Base-by-base conservation (phyloP, 305 asterid genomes). In the Salvia sclarea region DNA sequence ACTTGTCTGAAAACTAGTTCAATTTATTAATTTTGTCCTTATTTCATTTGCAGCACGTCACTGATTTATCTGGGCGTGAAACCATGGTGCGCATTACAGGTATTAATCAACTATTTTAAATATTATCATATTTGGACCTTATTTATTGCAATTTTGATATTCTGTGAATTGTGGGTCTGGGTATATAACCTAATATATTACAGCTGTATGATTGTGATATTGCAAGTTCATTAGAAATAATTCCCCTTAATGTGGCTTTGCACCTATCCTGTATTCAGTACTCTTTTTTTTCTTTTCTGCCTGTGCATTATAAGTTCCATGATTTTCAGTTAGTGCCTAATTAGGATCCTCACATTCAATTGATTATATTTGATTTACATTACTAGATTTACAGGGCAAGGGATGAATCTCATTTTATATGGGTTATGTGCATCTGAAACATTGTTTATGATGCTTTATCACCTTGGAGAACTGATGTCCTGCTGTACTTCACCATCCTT, bases 1-100 rank as follows among this genome's bases (percentile, higher is more conserved):
- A 3, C 13, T 49, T 20, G 3, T 43, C 18, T 1, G 31, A 14
- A 16, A 3, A 0, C 6, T 2, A 20, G 38, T 64, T 9, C 13
- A 12, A 20, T 28, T 4, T 16, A 40, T 48, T 10, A 4, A 28
- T 25, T 31, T 12, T 71, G 14, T 54, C 17, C 18, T 1, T 9
- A 11, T 48, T 54, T 60, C 59, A 9, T 37, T 59, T 76, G 76
- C 87, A 89, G 92, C 95, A 89, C 31, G 92, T 89, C 28, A 87
- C 96, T 59, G 96, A 89, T 77, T 80, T 89, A 59, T 87, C 95
- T 30, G 92, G 94, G 8, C 71, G 96, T 49, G 94, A 89, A 70
- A 85, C 96, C 61, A 68, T 89, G 92, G 96, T 89, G 37, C 86
- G 92, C 44, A 87, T 87, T 41, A 87, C 96, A 57, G 95, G 96